Evolutionary conservation across 352 stramenopile species (phyloP).

Genomic region (Globisporangium apiculatum): DNA sequence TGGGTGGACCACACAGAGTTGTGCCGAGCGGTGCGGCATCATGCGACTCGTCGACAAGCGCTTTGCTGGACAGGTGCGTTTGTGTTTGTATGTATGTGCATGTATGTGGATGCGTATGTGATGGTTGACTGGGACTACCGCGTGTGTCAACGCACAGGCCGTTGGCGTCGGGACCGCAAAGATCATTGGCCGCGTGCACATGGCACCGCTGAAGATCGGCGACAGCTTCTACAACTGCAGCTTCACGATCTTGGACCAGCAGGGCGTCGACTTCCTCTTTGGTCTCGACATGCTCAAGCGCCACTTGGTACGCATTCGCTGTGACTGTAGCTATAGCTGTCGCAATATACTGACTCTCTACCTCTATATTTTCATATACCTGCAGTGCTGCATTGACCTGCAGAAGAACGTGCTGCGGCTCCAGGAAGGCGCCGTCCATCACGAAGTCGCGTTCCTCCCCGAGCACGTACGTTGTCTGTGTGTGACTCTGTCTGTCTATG

Average conservation of each 20-base stretch:
- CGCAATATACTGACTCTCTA: not conserved
- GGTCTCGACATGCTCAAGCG: conserved; percentile 98
- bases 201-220: conserved; percentile 88
- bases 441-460: conserved; percentile 83
- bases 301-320: conserved; percentile 64
- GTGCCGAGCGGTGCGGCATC: conserved; percentile 87
- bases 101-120: not conserved
- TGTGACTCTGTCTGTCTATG: not conserved
- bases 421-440: conserved; percentile 46
- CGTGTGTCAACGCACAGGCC: conserved; percentile 33
- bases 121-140: not conserved
- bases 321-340: not conserved
- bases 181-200: conserved; percentile 95
- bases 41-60: conserved; percentile 86
- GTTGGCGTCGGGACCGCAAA: conserved; percentile 95
- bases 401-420: conserved; percentile 86
- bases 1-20: conserved; percentile 32
- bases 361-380: not conserved
- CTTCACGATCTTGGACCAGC: conserved; percentile 91
- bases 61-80: conserved; percentile 74
- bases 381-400: conserved; percentile 94
- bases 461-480: conserved; percentile 53
- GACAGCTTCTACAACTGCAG: conserved; percentile 90
- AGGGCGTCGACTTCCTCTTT: conserved; percentile 97
- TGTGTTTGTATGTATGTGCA: too few relatives aligned